Evolutionary conservation across 225 moss, liverwort and hornwort genomes (phyloP).

Genomic region (Thuidium tamariscinum): DNA sequence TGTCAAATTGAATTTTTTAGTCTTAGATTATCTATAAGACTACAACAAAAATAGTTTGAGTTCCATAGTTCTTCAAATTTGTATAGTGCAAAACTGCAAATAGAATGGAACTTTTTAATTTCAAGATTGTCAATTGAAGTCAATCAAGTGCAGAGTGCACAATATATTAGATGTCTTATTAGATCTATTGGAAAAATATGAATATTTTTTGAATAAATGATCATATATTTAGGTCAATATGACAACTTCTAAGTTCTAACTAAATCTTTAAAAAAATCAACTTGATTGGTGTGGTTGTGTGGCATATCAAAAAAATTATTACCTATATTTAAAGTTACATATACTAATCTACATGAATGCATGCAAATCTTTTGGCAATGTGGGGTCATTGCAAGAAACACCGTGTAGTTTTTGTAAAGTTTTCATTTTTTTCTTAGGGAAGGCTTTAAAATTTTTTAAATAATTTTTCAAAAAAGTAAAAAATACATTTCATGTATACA

Average conservation of each 20-base stretch:
- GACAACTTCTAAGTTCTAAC: too few relatives aligned
- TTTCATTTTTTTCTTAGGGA: too few relatives aligned
- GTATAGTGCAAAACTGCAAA: not conserved
- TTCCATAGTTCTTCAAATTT: not conserved
- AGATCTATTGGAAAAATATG: accelerated
- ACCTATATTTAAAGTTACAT: not conserved
- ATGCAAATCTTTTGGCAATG: not conserved
- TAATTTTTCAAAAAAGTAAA: too few relatives aligned
- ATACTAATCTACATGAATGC: too few relatives aligned
- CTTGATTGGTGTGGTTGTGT: not conserved
- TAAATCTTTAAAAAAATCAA: not conserved
- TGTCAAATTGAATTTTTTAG: not conserved
- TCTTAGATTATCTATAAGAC: not conserved
- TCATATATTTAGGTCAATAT: accelerated
- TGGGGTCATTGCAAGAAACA: too few relatives aligned
- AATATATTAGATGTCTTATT: not conserved
- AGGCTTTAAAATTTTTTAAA: too few relatives aligned
- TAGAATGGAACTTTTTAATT: too few relatives aligned
- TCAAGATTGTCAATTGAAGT: not conserved
- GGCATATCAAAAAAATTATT: not conserved
- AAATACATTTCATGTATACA: too few relatives aligned
- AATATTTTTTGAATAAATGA: not conserved
- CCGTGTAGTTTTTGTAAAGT: too few relatives aligned
- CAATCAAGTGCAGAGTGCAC: not conserved
- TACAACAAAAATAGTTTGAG: not conserved